These are phyloP conservation scores for Suillus subluteus DNA, from an alignment of 768 basidiomycete genomes.

Conservation along the genomic window DNA sequence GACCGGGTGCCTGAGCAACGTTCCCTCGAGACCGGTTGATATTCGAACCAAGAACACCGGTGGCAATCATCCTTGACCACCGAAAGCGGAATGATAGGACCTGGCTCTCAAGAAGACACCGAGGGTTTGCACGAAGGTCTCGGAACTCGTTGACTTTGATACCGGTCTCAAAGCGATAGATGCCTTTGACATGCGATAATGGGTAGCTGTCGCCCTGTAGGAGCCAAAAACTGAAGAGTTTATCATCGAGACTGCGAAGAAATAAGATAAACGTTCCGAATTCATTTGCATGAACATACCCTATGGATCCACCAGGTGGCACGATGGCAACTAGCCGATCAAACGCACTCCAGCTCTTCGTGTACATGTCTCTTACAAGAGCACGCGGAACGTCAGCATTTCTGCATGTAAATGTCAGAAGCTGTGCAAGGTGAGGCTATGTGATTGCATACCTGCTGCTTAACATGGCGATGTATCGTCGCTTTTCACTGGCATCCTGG, in stretches of 20 bases:
- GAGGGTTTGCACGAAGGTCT: constrained; percentile 86
- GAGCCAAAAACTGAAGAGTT: constrained; percentile 89
- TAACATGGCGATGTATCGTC: constrained; percentile 72
- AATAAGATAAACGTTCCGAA: constrained; percentile 7
- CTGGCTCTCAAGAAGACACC: constrained; percentile 84
- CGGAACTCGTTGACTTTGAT: constrained; percentile 88
- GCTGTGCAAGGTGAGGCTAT: neutral
- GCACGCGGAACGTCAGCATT: constrained; percentile 87
- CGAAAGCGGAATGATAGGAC: constrained; percentile 81
- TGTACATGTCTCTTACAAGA: constrained; percentile 88
- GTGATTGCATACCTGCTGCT: constrained; percentile 56
- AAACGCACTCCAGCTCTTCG: constrained; percentile 92
- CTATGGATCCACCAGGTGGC: constrained; percentile 88
- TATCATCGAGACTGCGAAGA: constrained; percentile 76
- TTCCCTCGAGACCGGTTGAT: constrained; percentile 35
- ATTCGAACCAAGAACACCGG: constrained; percentile 63
- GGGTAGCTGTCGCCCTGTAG: constrained; percentile 80
- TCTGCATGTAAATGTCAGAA: constrained; percentile 38
- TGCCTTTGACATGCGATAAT: constrained; percentile 79
- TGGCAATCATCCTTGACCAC: constrained; percentile 74
- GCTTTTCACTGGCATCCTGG: constrained; percentile 73
- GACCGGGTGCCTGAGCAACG: constrained; percentile 30
- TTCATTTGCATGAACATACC: constrained; percentile 48
- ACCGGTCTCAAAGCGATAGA: constrained; percentile 86
- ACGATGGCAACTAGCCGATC: constrained; percentile 87